These are phyloP conservation scores for Nemania abortiva DNA, from an alignment of 2,329 filamentous ascomycete species.

Conservation along the genomic window DNA sequence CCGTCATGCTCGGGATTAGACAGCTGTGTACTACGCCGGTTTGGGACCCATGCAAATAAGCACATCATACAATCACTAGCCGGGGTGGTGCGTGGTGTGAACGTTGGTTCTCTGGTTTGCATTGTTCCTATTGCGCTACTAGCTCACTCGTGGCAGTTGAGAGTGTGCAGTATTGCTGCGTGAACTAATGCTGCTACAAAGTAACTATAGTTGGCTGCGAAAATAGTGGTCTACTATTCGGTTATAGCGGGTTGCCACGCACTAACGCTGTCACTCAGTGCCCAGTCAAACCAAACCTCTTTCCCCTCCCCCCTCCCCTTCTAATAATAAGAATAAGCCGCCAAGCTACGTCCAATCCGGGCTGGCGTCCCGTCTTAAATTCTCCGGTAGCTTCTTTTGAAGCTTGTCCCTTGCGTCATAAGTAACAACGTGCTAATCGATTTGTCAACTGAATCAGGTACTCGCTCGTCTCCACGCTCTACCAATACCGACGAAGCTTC, in stretches of 20 bases:
- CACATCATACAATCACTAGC: neutral
- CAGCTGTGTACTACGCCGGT: neutral
- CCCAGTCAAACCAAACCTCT: neutral
- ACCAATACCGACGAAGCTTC: conserved; percentile 43
- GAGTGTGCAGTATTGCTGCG: conserved; percentile 4
- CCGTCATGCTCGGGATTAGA: neutral
- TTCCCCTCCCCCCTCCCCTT: neutral
- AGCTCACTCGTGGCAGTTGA: neutral
- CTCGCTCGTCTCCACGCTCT: conserved; percentile 39
- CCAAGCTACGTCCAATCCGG: conserved; percentile 26
- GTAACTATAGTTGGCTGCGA: conserved; percentile 27
- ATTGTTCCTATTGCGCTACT: neutral
- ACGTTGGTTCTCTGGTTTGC: neutral
- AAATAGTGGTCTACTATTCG: conserved; percentile 31
- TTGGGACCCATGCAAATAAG: neutral
- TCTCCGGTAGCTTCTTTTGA: conserved; percentile 27
- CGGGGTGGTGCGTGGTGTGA: neutral
- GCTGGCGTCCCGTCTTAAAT: conserved; percentile 20
- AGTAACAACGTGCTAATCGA: conserved; percentile 40
- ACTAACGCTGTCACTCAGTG: conserved; percentile 38
- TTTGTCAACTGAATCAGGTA: conserved; percentile 44
- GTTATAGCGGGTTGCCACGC: conserved; percentile 28
- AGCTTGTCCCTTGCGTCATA: conserved; percentile 44
- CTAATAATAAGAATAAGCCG: conserved; percentile 12
- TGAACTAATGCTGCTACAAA: conserved; percentile 5